Evolutionary conservation across 305 asterid genomes (phyloP).

Genomic region (Lippia alba): DNA sequence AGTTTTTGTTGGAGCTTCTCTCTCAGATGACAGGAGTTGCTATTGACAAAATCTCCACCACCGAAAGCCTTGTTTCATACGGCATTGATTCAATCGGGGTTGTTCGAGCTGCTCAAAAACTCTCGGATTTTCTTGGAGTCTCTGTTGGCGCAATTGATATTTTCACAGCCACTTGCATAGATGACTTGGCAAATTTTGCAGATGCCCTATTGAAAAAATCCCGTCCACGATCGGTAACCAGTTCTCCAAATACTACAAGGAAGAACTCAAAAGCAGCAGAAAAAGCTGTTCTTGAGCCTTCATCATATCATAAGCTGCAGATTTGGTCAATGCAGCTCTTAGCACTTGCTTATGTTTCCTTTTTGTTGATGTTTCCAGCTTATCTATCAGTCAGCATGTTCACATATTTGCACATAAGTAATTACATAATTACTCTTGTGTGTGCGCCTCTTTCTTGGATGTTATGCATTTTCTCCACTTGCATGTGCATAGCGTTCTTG

Average conservation of each 20-base stretch:
- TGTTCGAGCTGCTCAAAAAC: constrained; percentile 68
- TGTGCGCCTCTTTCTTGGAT: constrained; percentile 67
- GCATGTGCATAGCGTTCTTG: constrained; percentile 48
- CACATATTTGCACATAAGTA: constrained; percentile 28
- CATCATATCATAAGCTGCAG: constrained; percentile 43
- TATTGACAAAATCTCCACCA: constrained; percentile 44
- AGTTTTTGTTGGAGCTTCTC: constrained; percentile 52
- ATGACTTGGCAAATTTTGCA: constrained; percentile 56
- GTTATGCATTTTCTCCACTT: constrained; percentile 53
- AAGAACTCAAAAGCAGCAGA: constrained; percentile 27
- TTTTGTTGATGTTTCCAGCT: constrained; percentile 58
- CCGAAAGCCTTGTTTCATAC: constrained; percentile 53
- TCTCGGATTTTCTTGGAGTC: constrained; percentile 57
- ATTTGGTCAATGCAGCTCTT: constrained; percentile 53
- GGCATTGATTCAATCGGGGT: constrained; percentile 67
- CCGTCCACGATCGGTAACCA: constrained; percentile 32
- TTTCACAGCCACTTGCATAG: constrained; percentile 67
- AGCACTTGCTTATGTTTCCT: constrained; percentile 53
- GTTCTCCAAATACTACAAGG: constrained; percentile 30
- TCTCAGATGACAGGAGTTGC: constrained; percentile 60
- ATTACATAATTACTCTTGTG: constrained; percentile 39
- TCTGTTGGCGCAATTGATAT: constrained; percentile 66
- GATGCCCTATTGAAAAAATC: constrained; percentile 49
- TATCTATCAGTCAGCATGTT: constrained; percentile 48
- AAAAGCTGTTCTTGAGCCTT: constrained; percentile 32